Conservation (phyloP, 2,329 filamentous ascomycete species). For the Pseudogymnoascus sp. region DNA sequence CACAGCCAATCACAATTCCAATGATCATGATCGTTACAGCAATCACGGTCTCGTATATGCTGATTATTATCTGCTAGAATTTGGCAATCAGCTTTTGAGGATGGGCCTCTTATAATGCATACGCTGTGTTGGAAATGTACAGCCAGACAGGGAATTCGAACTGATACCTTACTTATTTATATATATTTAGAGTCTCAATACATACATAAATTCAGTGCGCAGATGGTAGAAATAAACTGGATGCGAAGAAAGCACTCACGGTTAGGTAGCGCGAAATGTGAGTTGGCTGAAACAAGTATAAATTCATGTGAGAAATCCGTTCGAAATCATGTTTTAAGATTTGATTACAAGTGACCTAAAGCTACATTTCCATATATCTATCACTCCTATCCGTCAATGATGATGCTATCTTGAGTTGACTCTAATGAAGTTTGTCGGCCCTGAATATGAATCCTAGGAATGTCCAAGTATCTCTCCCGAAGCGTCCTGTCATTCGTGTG, state of each 20-base stretch:
- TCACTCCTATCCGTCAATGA: background rate
- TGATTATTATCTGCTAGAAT: conserved; percentile 43
- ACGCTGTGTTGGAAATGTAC: background rate
- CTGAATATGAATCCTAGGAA: background rate
- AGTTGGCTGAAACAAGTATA: background rate
- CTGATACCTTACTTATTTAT: background rate
- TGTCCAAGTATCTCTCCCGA: background rate
- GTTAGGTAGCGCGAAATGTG: background rate
- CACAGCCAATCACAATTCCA: conserved; percentile 32
- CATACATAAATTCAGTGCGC: background rate
- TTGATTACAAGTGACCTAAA: background rate
- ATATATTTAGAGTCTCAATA: background rate
- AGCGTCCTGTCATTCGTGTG: background rate
- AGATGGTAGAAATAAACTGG: background rate
- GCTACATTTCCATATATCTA: background rate
- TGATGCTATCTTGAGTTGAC: background rate
- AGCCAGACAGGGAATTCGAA: background rate
- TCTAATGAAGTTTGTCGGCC: background rate
- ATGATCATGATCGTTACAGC: conserved; percentile 25
- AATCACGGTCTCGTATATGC: conserved; percentile 42
- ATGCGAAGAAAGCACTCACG: background rate
- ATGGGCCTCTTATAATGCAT: conserved; percentile 25
- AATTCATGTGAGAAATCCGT: background rate
- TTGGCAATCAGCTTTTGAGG: conserved; percentile 40
- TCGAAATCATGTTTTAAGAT: background rate